Evolutionary conservation across 1,139 yeast genomes (phyloP), one percentile per base, ranked within the genome.

Genomic region (Pichia inconspicua): DNA sequence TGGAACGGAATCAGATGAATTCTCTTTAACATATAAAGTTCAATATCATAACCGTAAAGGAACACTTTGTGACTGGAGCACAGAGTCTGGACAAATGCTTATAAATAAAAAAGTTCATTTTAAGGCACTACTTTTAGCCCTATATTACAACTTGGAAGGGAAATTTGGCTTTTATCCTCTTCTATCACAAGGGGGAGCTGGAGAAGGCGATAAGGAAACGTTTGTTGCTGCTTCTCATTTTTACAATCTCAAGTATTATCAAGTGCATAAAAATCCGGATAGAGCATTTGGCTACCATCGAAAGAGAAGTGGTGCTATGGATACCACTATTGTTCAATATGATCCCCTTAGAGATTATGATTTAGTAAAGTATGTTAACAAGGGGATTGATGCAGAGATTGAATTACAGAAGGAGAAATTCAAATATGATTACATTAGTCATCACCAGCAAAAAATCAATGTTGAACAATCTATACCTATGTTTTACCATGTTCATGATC

Each of bases 161-260:
- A 79, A 79, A 40, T 68, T 67, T 41, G 77, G 73, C 64, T 78
- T 73, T 59, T 77, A 77, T 54, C 73, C 74, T 14, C 61, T 78
- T 47, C 62, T 78, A 41, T 73, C 78, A 17, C 81, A 76, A 61
- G 80, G 80, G 48, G 74, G 79, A 22, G 77, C 80, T 11, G 82
- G 82, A 43, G 78, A 77, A 60, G 82, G 82, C 53, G 82, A 78
- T 59, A 79, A 79, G 57, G 84, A 80, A 57, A 79, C 84, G 1
- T 78, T 78, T 55, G 71, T 78, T 43, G 81, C 83, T 2, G 83
- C 83, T 4, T 80, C 84, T 31, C 74, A 74, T 53, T 75, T 70
- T 38, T 66, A 77, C 49, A 62, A 66, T 1, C 68, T 71, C 51
- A 73, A 78, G 4, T 79, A 70, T 58, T 78, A 77, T 59, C 83